A percentile compares a stretch with the other conserved stretches of the same genome.
Conservation (phyloP, 2,329 filamentous ascomycete species). For the Trichoderma lentiforme region DNA sequence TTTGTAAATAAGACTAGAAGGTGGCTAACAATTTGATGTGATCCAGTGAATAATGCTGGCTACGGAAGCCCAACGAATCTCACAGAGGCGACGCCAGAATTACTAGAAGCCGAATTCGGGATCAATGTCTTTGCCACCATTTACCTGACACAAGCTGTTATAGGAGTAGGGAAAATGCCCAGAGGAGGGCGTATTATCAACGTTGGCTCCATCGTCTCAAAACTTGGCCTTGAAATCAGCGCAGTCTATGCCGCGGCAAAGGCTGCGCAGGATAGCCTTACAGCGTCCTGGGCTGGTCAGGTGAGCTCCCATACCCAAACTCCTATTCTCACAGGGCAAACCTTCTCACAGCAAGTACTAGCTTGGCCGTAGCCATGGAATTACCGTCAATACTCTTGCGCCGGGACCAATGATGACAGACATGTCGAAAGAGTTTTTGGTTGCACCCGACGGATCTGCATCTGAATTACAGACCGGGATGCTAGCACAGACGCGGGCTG, state of each 20-base stretch:
- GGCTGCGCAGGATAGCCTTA: background rate
- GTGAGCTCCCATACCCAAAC: background rate
- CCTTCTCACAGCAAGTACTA: background rate
- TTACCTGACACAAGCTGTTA: background rate
- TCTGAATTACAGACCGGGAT: background rate
- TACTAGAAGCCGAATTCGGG: too few relatives aligned
- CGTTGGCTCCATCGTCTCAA: background rate
- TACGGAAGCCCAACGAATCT: too few relatives aligned
- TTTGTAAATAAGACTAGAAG: too few relatives aligned
- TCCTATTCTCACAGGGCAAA: background rate
- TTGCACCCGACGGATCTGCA: background rate
- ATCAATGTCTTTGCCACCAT: background rate
- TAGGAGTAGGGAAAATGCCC: background rate
- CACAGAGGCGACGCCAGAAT: too few relatives aligned
- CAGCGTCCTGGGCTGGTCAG: background rate
- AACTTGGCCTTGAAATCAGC: background rate
- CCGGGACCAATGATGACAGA: background rate
- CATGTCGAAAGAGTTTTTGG: background rate
- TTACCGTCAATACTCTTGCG: background rate
- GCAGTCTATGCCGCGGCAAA: background rate
- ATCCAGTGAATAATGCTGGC: too few relatives aligned
- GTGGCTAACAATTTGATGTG: too few relatives aligned
- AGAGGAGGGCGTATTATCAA: background rate
- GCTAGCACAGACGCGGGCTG: background rate
- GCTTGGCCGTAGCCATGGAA: background rate